These are phyloP conservation scores for Homolaphlyctis polyrhiza DNA, from an alignment of 371 early-diverging fungal genomes.

Conservation along the genomic window DNA sequence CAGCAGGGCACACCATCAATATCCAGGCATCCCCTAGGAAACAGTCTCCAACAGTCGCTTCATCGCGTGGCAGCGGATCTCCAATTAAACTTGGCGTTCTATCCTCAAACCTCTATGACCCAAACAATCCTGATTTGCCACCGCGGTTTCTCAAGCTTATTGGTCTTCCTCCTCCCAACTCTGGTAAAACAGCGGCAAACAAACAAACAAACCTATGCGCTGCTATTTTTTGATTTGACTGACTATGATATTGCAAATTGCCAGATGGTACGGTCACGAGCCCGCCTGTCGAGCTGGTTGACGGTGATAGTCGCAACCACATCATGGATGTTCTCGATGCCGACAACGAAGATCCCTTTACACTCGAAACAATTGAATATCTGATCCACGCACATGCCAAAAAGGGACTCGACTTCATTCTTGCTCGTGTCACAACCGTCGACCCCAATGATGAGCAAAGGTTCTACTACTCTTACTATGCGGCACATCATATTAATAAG, in stretches of 20 bases:
- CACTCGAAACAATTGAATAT: constrained; percentile 64
- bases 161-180: constrained; percentile 4
- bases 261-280: constrained; percentile 9
- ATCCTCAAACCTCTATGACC: not conserved
- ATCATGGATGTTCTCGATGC: constrained; percentile 51
- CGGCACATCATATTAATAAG: constrained; percentile 77
- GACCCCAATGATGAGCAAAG: constrained; percentile 52
- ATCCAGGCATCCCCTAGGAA: not conserved
- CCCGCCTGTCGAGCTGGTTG: constrained; percentile 12
- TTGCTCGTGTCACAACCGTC: constrained; percentile 74
- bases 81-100: not conserved
- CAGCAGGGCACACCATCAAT: not conserved
- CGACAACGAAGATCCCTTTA: constrained; percentile 71
- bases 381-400: constrained; percentile 55
- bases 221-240: not conserved
- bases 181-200: not conserved
- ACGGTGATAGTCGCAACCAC: constrained; percentile 11
- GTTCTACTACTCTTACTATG: constrained; percentile 66
- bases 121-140: not conserved
- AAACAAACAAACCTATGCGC: not conserved
- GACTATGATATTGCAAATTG: not conserved
- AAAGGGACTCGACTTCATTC: constrained; percentile 67
- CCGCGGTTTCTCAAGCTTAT: not conserved
- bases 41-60: not conserved
- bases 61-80: not conserved